phyloP scores from a whole-genome alignment of 805 yeast genomes.

The Spathaspora arborariae region DNA sequence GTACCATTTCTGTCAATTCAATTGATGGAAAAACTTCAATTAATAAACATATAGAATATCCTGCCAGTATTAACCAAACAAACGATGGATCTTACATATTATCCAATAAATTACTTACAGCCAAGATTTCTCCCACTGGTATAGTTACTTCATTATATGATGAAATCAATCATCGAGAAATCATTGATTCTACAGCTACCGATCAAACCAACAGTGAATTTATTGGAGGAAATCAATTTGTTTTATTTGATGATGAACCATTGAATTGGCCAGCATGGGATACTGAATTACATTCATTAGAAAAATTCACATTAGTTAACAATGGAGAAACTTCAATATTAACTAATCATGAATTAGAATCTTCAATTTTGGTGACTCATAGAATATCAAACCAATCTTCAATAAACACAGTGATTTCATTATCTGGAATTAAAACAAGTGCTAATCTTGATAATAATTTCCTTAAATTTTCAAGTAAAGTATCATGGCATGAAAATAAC shows the following conservation, averaged over 20 bases:
- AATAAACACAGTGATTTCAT: slow-evolving; percentile 65
- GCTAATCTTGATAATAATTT: slow-evolving; percentile 38
- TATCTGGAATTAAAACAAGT: slow-evolving; percentile 54
- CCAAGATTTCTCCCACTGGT: slow-evolving; percentile 49
- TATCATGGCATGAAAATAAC: slow-evolving; percentile 84
- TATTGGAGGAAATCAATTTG: slow-evolving; percentile 74
- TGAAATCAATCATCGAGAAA: slow-evolving; percentile 52
- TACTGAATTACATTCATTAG: slow-evolving; percentile 84
- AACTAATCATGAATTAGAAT: slow-evolving; percentile 54
- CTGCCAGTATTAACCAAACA: slow-evolving; percentile 45
- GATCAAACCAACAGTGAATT: slow-evolving; percentile 35
- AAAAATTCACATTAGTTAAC: slow-evolving; percentile 52
- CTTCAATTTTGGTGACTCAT: slow-evolving; percentile 61
- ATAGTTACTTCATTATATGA: slow-evolving; percentile 64
- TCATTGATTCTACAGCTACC: slow-evolving; percentile 56
- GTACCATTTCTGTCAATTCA: slow-evolving; percentile 19
- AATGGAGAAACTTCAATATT: slow-evolving; percentile 38
- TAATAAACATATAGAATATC: slow-evolving; percentile 23
- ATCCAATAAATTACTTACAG: slow-evolving; percentile 59
- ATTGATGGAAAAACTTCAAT: slow-evolving; percentile 16
- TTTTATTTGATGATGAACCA: slow-evolving; percentile 87
- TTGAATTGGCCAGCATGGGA: slow-evolving; percentile 96
- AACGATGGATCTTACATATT: slow-evolving; percentile 44
- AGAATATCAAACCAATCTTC: slow-evolving; percentile 53
- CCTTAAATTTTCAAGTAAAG: slow-evolving; percentile 41